Evolutionary conservation across 768 basidiomycete genomes (phyloP), one percentile per base, ranked within the genome.

Genomic region (Mycena polygramma): DNA sequence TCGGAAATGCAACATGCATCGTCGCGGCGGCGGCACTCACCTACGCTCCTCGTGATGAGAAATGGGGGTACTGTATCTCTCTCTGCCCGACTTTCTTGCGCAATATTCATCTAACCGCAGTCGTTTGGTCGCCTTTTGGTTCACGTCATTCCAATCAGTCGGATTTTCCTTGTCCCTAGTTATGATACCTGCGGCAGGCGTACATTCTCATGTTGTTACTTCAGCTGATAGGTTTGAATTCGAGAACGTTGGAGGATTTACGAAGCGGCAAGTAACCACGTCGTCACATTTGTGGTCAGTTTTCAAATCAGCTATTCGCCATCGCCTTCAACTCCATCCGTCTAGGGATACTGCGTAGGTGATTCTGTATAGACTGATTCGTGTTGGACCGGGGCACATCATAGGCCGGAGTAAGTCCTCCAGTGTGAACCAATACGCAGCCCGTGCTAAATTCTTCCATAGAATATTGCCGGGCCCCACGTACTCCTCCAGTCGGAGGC

Each of bases 241-340:
- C 8, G 5, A 78, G 76, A 70, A 73, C 51, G 70, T 77, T 26
- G 76, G 76, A 37, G 78, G 78, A 0, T 79, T 77, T 45, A 77
- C 78, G 24, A 79, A 79, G 75, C 69, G 74, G 53, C 77, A 77
- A 55, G 76, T 77, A 58, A 79, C 77, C 24, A 76, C 76, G 77
- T 77, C 7, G 62, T 78, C n/a, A 79, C 76, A 22, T 80, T 81
- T 66, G 61, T 81, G 41, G 78, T 68, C 5, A 59, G 66, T 52
- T 15, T 7, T 8, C 30, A 11, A 1, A 8, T 19, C 8, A 30
- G 19, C n/a, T 19, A 19, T 30, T 52, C 15, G 4, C 43, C 8
- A 45, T 17, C 4, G 41, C n/a, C n/a, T n/a, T n/a, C n/a, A n/a
- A 24, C 13, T 17, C 35, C 8, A 37, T 14, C 13, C n/a, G n/a